Base-by-base conservation (phyloP, 306 rosid genomes). In the Sphenostylis stenocarpa region DNA sequence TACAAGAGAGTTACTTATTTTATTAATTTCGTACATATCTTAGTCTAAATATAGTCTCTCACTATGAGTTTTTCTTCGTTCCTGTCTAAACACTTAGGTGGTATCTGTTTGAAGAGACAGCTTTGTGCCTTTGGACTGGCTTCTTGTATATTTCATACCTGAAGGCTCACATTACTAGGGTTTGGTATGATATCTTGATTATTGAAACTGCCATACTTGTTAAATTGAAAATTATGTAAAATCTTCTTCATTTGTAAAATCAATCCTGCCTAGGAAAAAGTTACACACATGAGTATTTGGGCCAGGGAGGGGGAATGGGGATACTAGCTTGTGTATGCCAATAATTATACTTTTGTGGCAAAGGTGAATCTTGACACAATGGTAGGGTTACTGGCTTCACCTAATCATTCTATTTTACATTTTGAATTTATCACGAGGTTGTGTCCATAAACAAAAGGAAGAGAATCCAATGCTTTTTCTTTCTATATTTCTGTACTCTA, bases 81-180 rank as follows among this genome's bases (percentile, higher is more conserved):
- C 9, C 38, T 83, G 57, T 76, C 51, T 28, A 67, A 80, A 72
- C 77, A 67, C 76, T 66, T 81, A 96, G 99, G 99, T 96, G 99
- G 99, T 96, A 91, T 80, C 86, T 96, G 67, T 91, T 84, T 78
- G 94, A 85, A 82, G 99, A 96, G 87, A 86, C 99, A 55, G 91
- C 94, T 81, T 63, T 96, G 81, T 84, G 98, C 91, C 76, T 96
- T 49, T 96, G 99, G 99, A 96, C 96, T 21, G 91, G 89, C 24
- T 26, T 93, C 81, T 85, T 86, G 81, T 96, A 89, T 77, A 87
- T 96, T 84, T 74, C 90, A 34, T 88, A 82, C 93, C 85, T 96
- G 89, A 86, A 86, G 88, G 82, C 80, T 77, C 77, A 91, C 77
- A 84, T 96, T 41, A 31, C 87, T 67, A 84, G 81, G 61, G 84